phyloP scores from a whole-genome alignment of 2,329 filamentous ascomycete genomes.

The Lasiodiplodia sp. region DNA sequence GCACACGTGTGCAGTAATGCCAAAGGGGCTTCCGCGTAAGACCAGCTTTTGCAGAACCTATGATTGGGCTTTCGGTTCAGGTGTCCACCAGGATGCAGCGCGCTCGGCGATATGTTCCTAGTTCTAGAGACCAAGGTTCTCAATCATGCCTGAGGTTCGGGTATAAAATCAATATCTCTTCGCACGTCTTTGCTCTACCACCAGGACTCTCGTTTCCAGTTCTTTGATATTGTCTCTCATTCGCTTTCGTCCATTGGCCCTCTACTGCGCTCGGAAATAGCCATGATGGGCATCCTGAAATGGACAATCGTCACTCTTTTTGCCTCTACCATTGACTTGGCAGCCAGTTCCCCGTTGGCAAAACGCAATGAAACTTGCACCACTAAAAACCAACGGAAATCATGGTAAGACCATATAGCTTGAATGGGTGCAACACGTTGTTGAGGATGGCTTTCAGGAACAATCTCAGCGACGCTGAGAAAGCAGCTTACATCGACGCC shows the following conservation, averaged over 20 bases:
- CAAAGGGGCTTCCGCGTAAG: background rate
- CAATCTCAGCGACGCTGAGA: constrained; percentile 21
- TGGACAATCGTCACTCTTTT: background rate
- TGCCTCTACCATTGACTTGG: background rate
- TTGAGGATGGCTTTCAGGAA: constrained; percentile 2
- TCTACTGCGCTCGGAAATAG: background rate
- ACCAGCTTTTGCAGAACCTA: background rate
- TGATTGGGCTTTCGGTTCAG: background rate
- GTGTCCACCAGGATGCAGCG: background rate
- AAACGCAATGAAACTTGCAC: constrained; percentile 12
- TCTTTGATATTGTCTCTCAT: background rate
- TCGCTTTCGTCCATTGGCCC: background rate
- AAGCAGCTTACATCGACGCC: constrained; percentile 28
- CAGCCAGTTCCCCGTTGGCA: background rate
- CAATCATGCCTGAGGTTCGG: background rate
- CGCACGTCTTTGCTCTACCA: background rate
- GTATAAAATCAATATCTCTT: background rate
- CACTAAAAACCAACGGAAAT: constrained; percentile 9
- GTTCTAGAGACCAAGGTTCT: background rate
- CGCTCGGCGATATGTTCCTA: background rate
- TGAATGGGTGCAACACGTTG: background rate
- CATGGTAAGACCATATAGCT: background rate
- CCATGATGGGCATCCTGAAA: background rate
- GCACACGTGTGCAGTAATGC: constrained; percentile 5
- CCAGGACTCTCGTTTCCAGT: background rate